These are phyloP conservation scores for Pichia sp. DNA, from an alignment of 1,139 yeast genomes.

Conservation along the genomic window DNA sequence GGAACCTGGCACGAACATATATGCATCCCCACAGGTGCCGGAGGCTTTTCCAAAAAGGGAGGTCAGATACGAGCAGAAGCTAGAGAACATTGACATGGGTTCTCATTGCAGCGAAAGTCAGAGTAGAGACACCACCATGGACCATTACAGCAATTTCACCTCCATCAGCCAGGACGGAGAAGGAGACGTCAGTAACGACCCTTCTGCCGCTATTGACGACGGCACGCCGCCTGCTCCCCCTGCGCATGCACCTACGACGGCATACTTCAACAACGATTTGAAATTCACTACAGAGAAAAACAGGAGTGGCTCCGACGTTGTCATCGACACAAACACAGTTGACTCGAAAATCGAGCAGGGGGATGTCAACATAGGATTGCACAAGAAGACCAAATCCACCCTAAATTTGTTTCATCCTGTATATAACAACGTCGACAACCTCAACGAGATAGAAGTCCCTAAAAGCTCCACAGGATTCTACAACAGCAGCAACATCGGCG, in stretches of 20 bases:
- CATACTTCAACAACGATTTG: background rate
- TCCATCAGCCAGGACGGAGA: background rate
- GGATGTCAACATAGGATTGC: background rate
- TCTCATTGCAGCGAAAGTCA: background rate
- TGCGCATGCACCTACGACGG: background rate
- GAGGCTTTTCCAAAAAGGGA: background rate
- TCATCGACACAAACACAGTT: background rate
- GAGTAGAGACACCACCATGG: background rate
- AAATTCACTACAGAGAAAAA: background rate
- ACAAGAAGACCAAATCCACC: conserved; percentile 11
- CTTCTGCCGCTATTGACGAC: background rate
- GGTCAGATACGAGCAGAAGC: background rate
- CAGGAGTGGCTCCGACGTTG: background rate
- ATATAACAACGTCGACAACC: background rate
- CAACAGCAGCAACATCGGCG: background rate
- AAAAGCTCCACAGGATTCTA: background rate
- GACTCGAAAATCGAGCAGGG: background rate
- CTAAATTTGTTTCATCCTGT: conserved; percentile 15
- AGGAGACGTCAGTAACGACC: background rate
- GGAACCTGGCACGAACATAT: too few relatives aligned
- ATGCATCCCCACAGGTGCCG: background rate
- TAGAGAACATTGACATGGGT: background rate
- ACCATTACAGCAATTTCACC: background rate
- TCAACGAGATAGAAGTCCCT: background rate
- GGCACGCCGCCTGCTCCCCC: background rate